Conservation (phyloP, 1,284 basidiomycete species). For the Tremellales sp. region DNA sequence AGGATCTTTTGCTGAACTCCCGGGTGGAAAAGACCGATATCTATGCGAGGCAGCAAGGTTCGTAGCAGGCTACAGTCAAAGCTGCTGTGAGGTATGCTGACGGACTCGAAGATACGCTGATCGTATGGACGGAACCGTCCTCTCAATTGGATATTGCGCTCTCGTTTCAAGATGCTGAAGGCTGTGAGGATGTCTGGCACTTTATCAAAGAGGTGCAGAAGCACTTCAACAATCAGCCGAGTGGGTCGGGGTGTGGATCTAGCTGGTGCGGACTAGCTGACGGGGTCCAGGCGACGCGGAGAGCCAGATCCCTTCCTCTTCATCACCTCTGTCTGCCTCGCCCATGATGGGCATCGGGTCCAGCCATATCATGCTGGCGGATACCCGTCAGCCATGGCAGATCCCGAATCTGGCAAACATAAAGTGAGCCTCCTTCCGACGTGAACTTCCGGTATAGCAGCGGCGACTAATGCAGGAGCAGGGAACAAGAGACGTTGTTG, state of each 20-base stretch:
- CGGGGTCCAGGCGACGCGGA: slow-evolving; percentile 24
- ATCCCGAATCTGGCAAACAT: slow-evolving; percentile 40
- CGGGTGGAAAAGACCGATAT: slow-evolving; percentile 62
- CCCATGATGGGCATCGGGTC: slow-evolving; percentile 28
- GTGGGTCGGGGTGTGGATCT: slow-evolving; percentile 17
- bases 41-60: slow-evolving; percentile 89
- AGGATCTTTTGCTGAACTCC: slow-evolving; percentile 40
- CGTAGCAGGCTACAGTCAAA: slow-evolving; percentile 30
- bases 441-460: too few relatives aligned
- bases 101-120: slow-evolving; percentile 72
- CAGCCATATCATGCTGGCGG: background rate
- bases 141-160: slow-evolving; percentile 92
- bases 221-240: slow-evolving; percentile 37
- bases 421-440: too few relatives aligned
- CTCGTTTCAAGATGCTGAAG: slow-evolving; percentile 94
- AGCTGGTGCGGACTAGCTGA: background rate
- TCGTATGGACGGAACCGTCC: slow-evolving; percentile 93
- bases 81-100: slow-evolving; percentile 1
- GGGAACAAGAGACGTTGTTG: slow-evolving; percentile 41
- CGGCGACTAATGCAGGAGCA: too few relatives aligned
- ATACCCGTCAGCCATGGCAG: slow-evolving; percentile 27
- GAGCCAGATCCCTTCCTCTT: slow-evolving; percentile 33
- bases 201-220: slow-evolving; percentile 93
- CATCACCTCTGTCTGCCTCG: slow-evolving; percentile 37
- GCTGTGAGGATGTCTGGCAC: slow-evolving; percentile 95